Conservation (phyloP, 2,329 filamentous ascomycete species). For the Aspergillus piperis region DNA sequence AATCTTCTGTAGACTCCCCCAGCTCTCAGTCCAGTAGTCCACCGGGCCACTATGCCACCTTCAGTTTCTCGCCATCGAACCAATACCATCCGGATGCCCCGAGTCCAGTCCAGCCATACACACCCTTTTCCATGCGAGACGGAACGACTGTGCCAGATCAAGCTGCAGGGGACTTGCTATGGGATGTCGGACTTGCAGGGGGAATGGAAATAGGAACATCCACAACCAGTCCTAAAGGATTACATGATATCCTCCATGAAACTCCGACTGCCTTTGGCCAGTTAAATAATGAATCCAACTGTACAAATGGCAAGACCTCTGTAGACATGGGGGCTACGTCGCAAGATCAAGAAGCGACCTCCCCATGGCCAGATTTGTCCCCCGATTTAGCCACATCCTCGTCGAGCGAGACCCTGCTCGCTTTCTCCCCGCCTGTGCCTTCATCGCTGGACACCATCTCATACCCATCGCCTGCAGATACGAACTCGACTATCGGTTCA, state of each 20-base stretch:
- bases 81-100: slow-evolving; percentile 7
- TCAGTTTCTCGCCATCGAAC: slow-evolving; percentile 17
- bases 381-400: slow-evolving; percentile 14
- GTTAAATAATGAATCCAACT: slow-evolving; percentile 18
- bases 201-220: slow-evolving; percentile 19
- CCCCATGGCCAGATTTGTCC: slow-evolving; percentile 27
- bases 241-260: slow-evolving; percentile 24
- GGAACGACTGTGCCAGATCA: slow-evolving; percentile 10
- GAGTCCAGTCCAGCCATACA: slow-evolving; percentile 5
- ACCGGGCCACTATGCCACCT: slow-evolving; percentile 20
- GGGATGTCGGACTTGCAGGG: slow-evolving; percentile 16
- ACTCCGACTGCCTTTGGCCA: slow-evolving; percentile 22
- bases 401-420: slow-evolving; percentile 20
- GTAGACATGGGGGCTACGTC: slow-evolving; percentile 25
- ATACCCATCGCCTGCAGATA: slow-evolving; percentile 27
- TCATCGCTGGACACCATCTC: slow-evolving; percentile 19
- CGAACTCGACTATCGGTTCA: slow-evolving; percentile 27
- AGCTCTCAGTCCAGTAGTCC: slow-evolving; percentile 30
- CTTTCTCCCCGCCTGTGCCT: slow-evolving; percentile 21
- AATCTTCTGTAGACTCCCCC: slow-evolving; percentile 44
- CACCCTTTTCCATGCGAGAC: slow-evolving; percentile 6
- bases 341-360: slow-evolving; percentile 17
- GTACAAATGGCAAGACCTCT: slow-evolving; percentile 22
- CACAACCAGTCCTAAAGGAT: slow-evolving; percentile 22
- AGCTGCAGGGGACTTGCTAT: slow-evolving; percentile 15